Conservation (phyloP, 2,329 filamentous ascomycete genomes). For the Phaeomoniella chlamydospora region DNA sequence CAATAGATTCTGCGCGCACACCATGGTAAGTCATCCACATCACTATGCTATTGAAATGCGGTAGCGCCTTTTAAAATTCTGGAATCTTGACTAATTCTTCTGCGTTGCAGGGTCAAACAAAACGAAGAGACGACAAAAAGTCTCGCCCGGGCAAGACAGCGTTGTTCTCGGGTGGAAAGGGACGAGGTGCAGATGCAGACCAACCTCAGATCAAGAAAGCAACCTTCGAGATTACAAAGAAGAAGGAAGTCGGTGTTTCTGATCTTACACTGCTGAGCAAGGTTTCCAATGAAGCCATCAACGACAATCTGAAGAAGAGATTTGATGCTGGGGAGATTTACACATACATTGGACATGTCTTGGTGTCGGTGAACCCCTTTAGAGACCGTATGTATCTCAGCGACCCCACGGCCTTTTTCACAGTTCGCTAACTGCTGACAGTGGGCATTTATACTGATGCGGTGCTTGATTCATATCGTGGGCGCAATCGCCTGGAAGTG, state of each 20-base stretch:
- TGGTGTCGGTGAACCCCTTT: conserved; percentile 98
- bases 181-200: conserved; percentile 19
- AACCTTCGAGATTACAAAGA: conserved; percentile 89
- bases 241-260: conserved; percentile 97
- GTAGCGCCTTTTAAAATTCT: no score
- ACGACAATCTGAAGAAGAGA: conserved; percentile 95
- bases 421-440: conserved; percentile 24
- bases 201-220: conserved; percentile 79
- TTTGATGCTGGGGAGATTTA: conserved; percentile 98
- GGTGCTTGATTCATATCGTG: conserved; percentile 85
- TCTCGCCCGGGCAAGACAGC: conserved; percentile 11
- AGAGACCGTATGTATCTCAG: conserved; percentile 53
- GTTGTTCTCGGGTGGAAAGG: conserved; percentile 12
- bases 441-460: conserved; percentile 95
- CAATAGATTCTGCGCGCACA: no score
- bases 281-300: conserved; percentile 97
- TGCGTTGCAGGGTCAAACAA: conserved; percentile 12
- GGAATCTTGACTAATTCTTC: background rate
- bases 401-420: background rate
- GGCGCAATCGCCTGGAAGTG: conserved; percentile 88
- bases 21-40: no score
- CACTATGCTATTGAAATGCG: no score
- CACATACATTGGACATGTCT: conserved; percentile 97
- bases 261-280: conserved; percentile 96
- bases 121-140: conserved; percentile 14